Evolutionary conservation across 2,329 filamentous ascomycete genomes (phyloP).

Genomic region (Trichoderma aggressivum): DNA sequence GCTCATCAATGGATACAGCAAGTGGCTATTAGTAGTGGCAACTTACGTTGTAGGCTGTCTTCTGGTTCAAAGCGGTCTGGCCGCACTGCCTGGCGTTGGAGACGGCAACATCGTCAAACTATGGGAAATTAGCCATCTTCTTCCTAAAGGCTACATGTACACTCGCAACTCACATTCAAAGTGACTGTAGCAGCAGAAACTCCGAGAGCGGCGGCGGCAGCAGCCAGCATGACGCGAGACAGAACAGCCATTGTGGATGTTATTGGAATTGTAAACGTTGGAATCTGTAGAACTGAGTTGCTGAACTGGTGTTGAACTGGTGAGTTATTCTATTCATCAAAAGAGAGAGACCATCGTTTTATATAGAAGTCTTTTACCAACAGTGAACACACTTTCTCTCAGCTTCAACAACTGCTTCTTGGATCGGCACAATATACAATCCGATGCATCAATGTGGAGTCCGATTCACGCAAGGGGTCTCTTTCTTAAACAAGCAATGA

Average conservation of each 20-base stretch:
- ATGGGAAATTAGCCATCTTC: background rate
- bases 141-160: background rate
- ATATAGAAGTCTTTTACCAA: background rate
- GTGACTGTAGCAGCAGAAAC: background rate
- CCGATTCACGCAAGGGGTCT: background rate
- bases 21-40: accelerated
- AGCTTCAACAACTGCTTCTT: background rate
- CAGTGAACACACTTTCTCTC: too few species aligned
- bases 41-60: background rate
- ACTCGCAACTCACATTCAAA: background rate
- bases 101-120: background rate
- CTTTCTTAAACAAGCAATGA: background rate
- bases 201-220: background rate
- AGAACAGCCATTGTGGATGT: background rate
- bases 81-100: background rate
- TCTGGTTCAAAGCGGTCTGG: background rate
- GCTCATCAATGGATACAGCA: background rate
- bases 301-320: background rate
- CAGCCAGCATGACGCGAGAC: background rate
- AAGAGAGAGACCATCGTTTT: background rate
- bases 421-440: background rate
- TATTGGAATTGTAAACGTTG: background rate
- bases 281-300: background rate
- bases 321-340: background rate
- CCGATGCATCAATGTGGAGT: background rate